These are phyloP conservation scores for Hericium erinaceus DNA, from an alignment of 768 basidiomycete genomes.

Conservation along the genomic window DNA sequence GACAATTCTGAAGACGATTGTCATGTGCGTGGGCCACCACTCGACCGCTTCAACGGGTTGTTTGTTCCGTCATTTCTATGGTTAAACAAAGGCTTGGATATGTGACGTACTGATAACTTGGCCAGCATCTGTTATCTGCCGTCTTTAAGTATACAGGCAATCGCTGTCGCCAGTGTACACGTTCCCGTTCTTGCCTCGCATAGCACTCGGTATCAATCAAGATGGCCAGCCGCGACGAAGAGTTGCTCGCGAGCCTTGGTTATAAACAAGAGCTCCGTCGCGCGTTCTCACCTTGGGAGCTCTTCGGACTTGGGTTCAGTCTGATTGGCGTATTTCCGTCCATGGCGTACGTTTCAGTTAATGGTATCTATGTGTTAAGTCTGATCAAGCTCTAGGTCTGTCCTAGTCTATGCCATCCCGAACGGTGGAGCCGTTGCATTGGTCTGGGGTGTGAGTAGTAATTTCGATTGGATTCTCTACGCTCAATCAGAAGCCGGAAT, in stretches of 20 bases:
- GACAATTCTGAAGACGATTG: too few species aligned
- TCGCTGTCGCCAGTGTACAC: too few species aligned
- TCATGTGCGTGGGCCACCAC: too few species aligned
- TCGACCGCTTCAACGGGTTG: too few species aligned
- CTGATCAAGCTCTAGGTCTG: conserved; percentile 3
- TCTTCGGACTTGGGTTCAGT: not conserved
- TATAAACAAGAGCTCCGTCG: not conserved
- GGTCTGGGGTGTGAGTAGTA: conserved; percentile 22
- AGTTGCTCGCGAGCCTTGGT: not conserved
- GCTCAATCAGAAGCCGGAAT: not conserved
- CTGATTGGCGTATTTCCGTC: not conserved
- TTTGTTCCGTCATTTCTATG: too few species aligned
- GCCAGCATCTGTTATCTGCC: too few species aligned
- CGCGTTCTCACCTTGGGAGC: not conserved
- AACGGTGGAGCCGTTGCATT: conserved; percentile 22
- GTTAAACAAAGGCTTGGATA: too few species aligned
- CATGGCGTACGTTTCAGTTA: not conserved
- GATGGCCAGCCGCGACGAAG: not conserved
- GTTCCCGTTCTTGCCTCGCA: too few species aligned
- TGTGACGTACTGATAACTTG: too few species aligned
- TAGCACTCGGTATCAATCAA: not conserved
- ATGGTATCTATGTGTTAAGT: not conserved
- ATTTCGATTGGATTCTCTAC: not conserved
- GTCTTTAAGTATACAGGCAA: too few species aligned
- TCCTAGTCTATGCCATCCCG: conserved; percentile 15